Percentiles rank a stretch among this genome's conserved stretches.
phyloP scores from a whole-genome alignment of 768 basidiomycete species.

The Chlorophyllum brunneum region DNA sequence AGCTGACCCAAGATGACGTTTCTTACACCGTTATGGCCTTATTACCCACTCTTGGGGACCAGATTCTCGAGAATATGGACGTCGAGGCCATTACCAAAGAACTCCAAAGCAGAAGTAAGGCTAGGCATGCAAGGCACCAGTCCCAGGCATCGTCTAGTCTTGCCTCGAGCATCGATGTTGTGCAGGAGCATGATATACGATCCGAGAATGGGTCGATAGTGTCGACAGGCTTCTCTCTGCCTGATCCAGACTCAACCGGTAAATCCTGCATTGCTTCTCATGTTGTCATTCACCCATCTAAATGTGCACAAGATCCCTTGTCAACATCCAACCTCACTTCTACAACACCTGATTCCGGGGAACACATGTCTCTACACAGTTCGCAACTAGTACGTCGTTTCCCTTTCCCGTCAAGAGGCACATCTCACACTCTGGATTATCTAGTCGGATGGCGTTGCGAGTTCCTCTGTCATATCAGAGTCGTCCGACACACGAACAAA shows the following conservation, averaged over 20 bases:
- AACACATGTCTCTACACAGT: constrained; percentile 1
- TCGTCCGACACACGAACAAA: constrained; percentile 49
- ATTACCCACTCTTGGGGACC: constrained; percentile 60
- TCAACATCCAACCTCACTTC: background rate
- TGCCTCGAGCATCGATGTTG: constrained; percentile 26
- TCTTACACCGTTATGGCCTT: constrained; percentile 73
- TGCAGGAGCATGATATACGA: constrained; percentile 33
- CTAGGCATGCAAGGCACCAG: constrained; percentile 8
- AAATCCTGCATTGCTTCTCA: background rate
- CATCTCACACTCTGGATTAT: background rate
- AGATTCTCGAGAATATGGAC: constrained; percentile 70
- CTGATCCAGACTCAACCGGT: constrained; percentile 7
- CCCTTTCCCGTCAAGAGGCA: background rate
- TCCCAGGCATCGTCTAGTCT: constrained; percentile 18
- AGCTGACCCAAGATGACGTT: constrained; percentile 71
- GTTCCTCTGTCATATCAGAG: constrained; percentile 25
- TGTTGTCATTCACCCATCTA: background rate
- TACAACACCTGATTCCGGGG: background rate
- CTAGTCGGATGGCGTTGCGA: constrained; percentile 26
- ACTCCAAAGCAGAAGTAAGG: constrained; percentile 31
- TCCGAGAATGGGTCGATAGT: constrained; percentile 38
- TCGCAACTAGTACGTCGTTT: constrained; percentile 4
- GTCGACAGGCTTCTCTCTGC: constrained; percentile 6
- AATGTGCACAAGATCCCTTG: background rate
- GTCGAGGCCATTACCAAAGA: constrained; percentile 67